phyloP scores from a whole-genome alignment of 1,284 basidiomycete genomes.

The Anthracocystis setariae region DNA sequence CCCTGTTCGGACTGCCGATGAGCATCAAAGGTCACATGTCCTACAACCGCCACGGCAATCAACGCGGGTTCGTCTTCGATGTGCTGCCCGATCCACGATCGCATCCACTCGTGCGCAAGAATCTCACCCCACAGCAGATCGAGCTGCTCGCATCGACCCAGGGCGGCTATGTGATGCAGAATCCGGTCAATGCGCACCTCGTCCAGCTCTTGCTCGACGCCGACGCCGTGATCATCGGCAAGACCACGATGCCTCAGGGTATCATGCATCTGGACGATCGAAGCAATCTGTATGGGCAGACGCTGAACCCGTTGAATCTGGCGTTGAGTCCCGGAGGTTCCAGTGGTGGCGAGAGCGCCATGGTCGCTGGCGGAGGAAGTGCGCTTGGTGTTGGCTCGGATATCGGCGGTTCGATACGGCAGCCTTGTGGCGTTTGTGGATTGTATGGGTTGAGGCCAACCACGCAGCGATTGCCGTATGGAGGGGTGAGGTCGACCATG shows the following conservation, averaged over 20 bases:
- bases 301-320: conserved; percentile 50
- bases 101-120: conserved; percentile 23
- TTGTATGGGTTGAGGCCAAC: conserved; percentile 50
- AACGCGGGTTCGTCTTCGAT: conserved; percentile 55
- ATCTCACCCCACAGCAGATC: conserved; percentile 14
- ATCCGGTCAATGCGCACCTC: conserved; percentile 21
- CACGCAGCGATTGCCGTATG: conserved; percentile 32
- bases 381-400: conserved; percentile 45
- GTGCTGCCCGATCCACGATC: conserved; percentile 28
- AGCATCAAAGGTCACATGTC: conserved; percentile 52
- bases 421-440: conserved; percentile 38
- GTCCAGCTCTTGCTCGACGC: conserved; percentile 26
- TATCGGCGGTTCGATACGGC: conserved; percentile 49
- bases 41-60: conserved; percentile 33
- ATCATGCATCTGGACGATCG: conserved; percentile 57
- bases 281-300: conserved; percentile 52
- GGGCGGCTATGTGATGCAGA: conserved; percentile 27
- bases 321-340: conserved; percentile 49
- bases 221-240: conserved; percentile 49
- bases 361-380: conserved; percentile 33
- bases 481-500: conserved; percentile 41
- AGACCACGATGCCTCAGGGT: conserved; percentile 57
- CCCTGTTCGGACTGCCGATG: conserved; percentile 49
- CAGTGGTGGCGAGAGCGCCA: conserved; percentile 52
- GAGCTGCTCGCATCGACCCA: conserved; percentile 23